These are phyloP conservation scores for Grigorovia humatica DNA, from an alignment of 805 yeast species.

Conservation along the genomic window DNA sequence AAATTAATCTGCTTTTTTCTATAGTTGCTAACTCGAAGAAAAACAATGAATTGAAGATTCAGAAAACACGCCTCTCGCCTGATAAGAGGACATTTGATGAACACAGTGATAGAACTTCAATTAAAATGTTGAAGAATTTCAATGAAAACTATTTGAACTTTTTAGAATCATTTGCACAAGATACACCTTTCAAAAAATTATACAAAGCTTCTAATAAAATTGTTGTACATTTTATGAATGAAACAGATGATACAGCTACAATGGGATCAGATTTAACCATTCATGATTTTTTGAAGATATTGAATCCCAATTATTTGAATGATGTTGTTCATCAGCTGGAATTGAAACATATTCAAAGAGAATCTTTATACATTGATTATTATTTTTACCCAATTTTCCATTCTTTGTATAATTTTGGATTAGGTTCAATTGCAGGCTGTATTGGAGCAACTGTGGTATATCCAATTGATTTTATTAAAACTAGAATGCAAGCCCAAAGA, in stretches of 20 bases:
- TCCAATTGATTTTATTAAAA: conserved; percentile 92
- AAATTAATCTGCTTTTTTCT: conserved; percentile 31
- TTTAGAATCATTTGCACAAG: conserved; percentile 2
- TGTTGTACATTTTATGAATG: conserved; percentile 1
- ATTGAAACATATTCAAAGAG: conserved; percentile 17
- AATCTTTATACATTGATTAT: conserved; percentile 27
- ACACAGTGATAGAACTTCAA: conserved; percentile 13
- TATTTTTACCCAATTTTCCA: conserved; percentile 61
- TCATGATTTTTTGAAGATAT: conserved; percentile 33
- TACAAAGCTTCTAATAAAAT: not conserved
- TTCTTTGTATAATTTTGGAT: conserved; percentile 73
- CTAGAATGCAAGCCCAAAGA: conserved; percentile 95
- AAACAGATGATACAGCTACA: conserved; percentile 11
- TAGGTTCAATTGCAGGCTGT: conserved; percentile 95
- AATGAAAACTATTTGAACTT: conserved; percentile 15
- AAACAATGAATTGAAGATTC: conserved; percentile 8
- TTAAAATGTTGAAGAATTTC: conserved; percentile 17
- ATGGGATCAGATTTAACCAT: conserved; percentile 24
- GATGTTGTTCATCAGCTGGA: conserved; percentile 27
- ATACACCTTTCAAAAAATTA: conserved; percentile 1
- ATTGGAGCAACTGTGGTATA: conserved; percentile 97
- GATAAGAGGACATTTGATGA: conserved; percentile 16
- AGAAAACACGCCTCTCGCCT: not conserved
- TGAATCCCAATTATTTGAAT: conserved; percentile 33
- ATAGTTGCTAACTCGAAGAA: conserved; percentile 29